Conservation (phyloP, 1,284 basidiomycete species). For the Crucibulum parvulum region DNA sequence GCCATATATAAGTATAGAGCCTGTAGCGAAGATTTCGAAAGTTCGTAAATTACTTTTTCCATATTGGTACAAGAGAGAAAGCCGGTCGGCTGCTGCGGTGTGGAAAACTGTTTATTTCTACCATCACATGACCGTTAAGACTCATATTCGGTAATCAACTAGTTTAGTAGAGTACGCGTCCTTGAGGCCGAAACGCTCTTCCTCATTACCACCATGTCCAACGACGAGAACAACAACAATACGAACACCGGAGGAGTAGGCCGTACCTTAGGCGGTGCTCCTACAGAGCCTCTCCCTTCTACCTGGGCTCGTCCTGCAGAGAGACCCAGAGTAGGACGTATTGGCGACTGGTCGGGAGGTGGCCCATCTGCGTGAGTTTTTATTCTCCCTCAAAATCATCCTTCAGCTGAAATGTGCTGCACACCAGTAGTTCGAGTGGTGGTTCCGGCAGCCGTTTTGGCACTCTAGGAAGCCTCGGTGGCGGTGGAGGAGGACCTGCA, state of each 20-base stretch:
- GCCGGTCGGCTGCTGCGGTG: no score
- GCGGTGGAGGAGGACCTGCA: slow-evolving; percentile 15
- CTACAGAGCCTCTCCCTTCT: slow-evolving; percentile 49
- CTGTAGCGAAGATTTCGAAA: no score
- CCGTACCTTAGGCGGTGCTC: slow-evolving; percentile 53
- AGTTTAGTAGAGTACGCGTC: no score
- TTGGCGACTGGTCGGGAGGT: slow-evolving; percentile 43
- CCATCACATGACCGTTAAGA: no score
- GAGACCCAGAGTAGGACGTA: slow-evolving; percentile 40
- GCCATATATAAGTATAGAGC: no score
- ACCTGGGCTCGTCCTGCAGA: slow-evolving; percentile 53
- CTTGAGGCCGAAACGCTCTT: no score
- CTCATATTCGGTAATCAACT: no score
- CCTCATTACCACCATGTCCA: slow-evolving; percentile 42
- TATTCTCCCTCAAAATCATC: neutral
- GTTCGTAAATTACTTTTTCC: no score
- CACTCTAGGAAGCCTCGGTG: slow-evolving; percentile 21
- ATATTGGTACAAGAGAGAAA: no score
- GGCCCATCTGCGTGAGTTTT: slow-evolving; percentile 23
- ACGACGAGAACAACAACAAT: slow-evolving; percentile 29
- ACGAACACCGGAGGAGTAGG: slow-evolving; percentile 30
- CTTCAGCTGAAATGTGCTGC: neutral
- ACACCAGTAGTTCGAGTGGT: slow-evolving; percentile 12
- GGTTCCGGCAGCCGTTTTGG: slow-evolving; percentile 14
- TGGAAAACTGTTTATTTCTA: no score